Conservation (phyloP, 2,329 filamentous ascomycete species). For the Verticillium nonalfalfae region DNA sequence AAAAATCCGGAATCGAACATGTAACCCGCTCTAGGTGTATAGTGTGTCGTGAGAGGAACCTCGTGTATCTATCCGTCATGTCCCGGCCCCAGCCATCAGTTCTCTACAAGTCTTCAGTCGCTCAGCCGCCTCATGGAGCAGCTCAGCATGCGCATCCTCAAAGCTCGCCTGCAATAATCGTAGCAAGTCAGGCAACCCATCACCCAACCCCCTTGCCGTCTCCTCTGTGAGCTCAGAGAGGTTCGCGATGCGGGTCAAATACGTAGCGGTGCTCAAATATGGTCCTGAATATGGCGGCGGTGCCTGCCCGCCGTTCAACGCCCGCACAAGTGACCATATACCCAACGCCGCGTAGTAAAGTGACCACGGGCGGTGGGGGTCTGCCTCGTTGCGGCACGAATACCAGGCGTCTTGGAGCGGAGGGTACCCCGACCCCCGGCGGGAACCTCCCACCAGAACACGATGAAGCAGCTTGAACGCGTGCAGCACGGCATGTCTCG, state of each 20-base stretch:
- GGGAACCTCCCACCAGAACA: slow-evolving; percentile 52
- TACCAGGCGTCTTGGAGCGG: slow-evolving; percentile 42
- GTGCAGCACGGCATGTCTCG: slow-evolving; percentile 77
- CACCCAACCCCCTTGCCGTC: slow-evolving; percentile 60
- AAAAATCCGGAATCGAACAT: not conserved
- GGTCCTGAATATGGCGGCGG: slow-evolving; percentile 7
- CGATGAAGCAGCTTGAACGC: slow-evolving; percentile 73
- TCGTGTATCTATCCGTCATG: not conserved
- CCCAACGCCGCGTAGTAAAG: slow-evolving; percentile 81
- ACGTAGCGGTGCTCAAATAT: slow-evolving; percentile 30
- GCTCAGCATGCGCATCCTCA: slow-evolving; percentile 50
- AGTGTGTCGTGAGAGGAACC: not conserved
- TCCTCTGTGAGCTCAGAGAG: slow-evolving; percentile 64
- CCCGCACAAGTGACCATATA: slow-evolving; percentile 83
- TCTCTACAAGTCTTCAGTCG: slow-evolving; percentile 66
- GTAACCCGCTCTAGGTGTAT: not conserved
- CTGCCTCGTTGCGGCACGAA: slow-evolving; percentile 68
- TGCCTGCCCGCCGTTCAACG: slow-evolving; percentile 48
- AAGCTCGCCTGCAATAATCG: slow-evolving; percentile 35
- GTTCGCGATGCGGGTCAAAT: slow-evolving; percentile 58
- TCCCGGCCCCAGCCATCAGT: slow-evolving; percentile 17
- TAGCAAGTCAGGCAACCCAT: slow-evolving; percentile 38
- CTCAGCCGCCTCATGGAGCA: slow-evolving; percentile 70
- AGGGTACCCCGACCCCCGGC: slow-evolving; percentile 27
- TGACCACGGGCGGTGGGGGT: slow-evolving; percentile 85